These are phyloP conservation scores for Tylopilus rubrobrunneus DNA, from an alignment of 768 basidiomycete species.

Conservation along the genomic window DNA sequence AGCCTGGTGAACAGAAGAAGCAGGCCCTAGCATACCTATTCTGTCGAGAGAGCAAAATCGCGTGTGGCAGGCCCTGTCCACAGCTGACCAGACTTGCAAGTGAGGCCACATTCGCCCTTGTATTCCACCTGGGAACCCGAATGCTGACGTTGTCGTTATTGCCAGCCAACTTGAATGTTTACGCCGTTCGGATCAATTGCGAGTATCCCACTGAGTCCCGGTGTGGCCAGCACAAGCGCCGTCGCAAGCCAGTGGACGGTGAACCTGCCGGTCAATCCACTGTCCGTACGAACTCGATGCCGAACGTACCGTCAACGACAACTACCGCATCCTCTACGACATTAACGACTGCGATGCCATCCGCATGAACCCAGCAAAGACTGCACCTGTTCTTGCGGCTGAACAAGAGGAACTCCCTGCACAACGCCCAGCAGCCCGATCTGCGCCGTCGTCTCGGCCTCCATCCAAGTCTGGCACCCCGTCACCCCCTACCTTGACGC, in stretches of 20 bases:
- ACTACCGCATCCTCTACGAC: slow-evolving; percentile 16
- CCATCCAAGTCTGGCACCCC: slow-evolving; percentile 17
- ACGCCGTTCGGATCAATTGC: slow-evolving; percentile 42
- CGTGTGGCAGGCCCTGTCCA: slow-evolving; percentile 42
- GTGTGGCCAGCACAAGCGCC: slow-evolving; percentile 43
- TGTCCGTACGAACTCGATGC: slow-evolving; percentile 19
- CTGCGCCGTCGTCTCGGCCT: slow-evolving; percentile 13
- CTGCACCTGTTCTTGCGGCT: slow-evolving; percentile 47
- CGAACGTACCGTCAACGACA: slow-evolving; percentile 15
- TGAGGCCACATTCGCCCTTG: slow-evolving; percentile 23
- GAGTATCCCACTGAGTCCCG: slow-evolving; percentile 49
- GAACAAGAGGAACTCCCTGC: slow-evolving; percentile 39
- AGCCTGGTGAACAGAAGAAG: slow-evolving; percentile 39
- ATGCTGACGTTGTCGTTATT: slow-evolving; percentile 20
- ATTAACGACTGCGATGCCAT: slow-evolving; percentile 18
- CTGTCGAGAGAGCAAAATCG: slow-evolving; percentile 49
- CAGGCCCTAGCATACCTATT: slow-evolving; percentile 46
- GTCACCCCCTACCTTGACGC: slow-evolving; percentile 14
- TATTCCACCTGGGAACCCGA: slow-evolving; percentile 4
- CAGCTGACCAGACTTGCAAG: slow-evolving; percentile 43
- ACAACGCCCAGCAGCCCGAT: slow-evolving; percentile 3
- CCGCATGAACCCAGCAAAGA: slow-evolving; percentile 18
- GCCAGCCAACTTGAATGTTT: slow-evolving; percentile 45
- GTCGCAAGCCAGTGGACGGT: slow-evolving; percentile 29
- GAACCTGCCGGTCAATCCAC: slow-evolving; percentile 20